Evolutionary conservation across 2,329 filamentous ascomycete species (phyloP).

Genomic region (Alternaria sp.): DNA sequence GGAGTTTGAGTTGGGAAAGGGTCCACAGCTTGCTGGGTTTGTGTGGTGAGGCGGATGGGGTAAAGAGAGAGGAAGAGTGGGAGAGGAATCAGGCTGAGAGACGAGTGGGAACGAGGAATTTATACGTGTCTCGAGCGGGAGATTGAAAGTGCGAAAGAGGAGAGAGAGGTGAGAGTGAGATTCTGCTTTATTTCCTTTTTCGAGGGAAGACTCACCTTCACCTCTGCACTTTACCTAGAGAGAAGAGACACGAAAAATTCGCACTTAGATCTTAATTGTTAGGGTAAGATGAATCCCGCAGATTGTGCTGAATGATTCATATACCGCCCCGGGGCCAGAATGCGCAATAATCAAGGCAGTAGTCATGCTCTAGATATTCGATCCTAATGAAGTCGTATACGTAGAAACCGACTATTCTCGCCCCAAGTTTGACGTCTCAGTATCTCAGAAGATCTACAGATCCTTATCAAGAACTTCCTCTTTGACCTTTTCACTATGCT

Average conservation of each 20-base stretch:
- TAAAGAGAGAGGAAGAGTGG: too few species aligned
- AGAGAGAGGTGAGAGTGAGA: not conserved
- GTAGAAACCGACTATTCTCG: not conserved
- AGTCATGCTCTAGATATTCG: not conserved
- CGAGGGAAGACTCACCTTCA: not conserved
- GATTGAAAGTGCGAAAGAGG: not conserved
- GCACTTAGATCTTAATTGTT: not conserved
- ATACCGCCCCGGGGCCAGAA: not conserved
- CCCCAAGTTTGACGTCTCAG: not conserved
- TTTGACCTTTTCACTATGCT: not conserved
- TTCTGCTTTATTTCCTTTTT: not conserved
- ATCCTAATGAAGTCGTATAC: not conserved
- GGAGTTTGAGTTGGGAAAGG: not conserved
- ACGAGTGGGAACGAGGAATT: too few species aligned
- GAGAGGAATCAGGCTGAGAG: too few species aligned
- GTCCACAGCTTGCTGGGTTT: not conserved
- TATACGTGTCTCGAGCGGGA: not conserved
- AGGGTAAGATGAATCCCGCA: not conserved
- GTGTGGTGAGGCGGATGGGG: not conserved
- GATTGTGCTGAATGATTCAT: not conserved
- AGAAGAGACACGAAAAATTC: not conserved
- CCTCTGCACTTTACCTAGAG: not conserved
- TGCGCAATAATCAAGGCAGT: not conserved
- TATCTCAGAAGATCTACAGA: not conserved
- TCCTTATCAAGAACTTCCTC: slow-evolving; percentile 1